Evolutionary conservation across 257 asterid species (phyloP), one percentile per base, ranked within the genome.

Genomic region (Forsythia viridissima): DNA sequence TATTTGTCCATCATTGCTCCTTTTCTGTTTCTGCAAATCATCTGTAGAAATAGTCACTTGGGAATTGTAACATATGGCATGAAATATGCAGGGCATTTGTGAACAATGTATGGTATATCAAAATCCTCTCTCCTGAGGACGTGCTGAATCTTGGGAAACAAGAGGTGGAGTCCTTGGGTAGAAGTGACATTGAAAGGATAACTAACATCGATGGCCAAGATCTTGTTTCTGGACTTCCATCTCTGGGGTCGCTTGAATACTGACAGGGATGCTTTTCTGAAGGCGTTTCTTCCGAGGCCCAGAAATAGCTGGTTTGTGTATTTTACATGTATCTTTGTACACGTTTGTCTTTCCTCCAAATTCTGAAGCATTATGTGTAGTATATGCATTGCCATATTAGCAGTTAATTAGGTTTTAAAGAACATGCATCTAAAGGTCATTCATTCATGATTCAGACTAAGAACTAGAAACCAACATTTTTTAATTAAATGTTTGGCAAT

Each of bases 71-170:
- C 48, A 76, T 16, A 70, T 69, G 44, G 38, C 21, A 55, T 55
- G 24, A 18, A 48, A 70, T 70, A 4, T 80, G 70, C 90, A 94
- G 98, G 89, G 94, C 92, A 63, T 94, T 94, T 74, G 96, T 94
- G 83, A 91, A 92, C 74, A 91, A 92, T 71, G 98, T 94, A 75
- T 94, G 97, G 98, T 91, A 91, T 66, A 94, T 94, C 89, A 94
- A 94, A 92, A 94, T 94, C 84, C 98, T 94, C 48, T 94, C 97
- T 9, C 97, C 98, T 0, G 93, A 92, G 80, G 98, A 92, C 44
- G 94, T 92, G 80, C 80, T 85, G 85, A 90, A 88, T 80, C 92
- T 94, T 79, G 97, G 97, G 71, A 94, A 87, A 79, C 89, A 87
- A 78, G 97, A 91, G 72, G 92, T 82, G 36, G 96, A 88, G 71